Evolutionary conservation across 148 eudicot genomes (phyloP).

Genomic region (Chenopodium album): DNA sequence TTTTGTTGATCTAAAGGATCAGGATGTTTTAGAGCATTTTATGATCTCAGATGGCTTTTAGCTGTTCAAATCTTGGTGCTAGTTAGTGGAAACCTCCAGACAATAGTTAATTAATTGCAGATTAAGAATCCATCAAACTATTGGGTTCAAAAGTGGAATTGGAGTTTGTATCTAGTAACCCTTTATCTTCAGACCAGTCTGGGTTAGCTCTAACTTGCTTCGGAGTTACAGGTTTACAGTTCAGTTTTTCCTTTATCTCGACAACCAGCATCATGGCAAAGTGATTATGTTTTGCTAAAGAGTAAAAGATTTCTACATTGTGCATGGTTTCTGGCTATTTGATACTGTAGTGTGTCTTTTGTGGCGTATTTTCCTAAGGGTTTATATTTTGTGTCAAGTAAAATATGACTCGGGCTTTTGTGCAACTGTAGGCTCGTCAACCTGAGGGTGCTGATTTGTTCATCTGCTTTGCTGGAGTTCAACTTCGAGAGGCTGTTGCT

Average conservation of each 20-base stretch:
- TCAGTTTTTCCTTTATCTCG: neutral
- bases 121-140: neutral
- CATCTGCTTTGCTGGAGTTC: constrained; percentile 91
- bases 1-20: neutral
- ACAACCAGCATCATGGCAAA: neutral
- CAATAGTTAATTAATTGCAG: neutral
- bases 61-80: neutral
- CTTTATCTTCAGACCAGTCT: neutral
- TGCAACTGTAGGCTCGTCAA: constrained; percentile 62
- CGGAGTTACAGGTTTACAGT: neutral
- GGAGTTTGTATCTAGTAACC: neutral
- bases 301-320: neutral
- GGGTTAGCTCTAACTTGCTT: neutral
- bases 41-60: neutral
- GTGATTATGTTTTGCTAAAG: neutral
- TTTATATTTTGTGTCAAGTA: neutral
- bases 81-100: neutral
- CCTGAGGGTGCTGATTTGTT: constrained; percentile 94
- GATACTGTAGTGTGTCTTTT: neutral
- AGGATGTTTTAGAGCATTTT: neutral
- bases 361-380: neutral
- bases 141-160: neutral
- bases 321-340: neutral
- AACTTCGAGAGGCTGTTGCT: constrained; percentile 77
- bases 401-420: neutral